These are phyloP conservation scores for Phaffomyces thermotolerans DNA, from an alignment of 805 yeast genomes.

Conservation along the genomic window DNA sequence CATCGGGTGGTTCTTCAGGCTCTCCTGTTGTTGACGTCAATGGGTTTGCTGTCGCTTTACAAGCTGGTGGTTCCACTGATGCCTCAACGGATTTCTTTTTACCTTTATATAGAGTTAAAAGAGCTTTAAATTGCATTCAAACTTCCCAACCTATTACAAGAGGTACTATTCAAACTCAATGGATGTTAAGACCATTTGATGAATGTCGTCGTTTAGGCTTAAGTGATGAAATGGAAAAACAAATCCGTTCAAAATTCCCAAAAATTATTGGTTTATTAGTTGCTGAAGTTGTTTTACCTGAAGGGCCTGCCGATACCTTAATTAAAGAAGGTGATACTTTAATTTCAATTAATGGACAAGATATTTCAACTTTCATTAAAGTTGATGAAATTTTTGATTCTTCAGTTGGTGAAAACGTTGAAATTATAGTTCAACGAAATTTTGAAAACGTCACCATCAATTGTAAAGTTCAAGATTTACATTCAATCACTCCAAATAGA, in stretches of 20 bases:
- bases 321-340: constrained; percentile 84
- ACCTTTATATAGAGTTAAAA: constrained; percentile 74
- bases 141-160: constrained; percentile 53
- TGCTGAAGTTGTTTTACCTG: constrained; percentile 73
- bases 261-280: constrained; percentile 73
- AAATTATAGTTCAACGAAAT: constrained; percentile 63
- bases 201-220: constrained; percentile 86
- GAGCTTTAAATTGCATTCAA: constrained; percentile 77
- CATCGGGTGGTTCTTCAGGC: constrained; percentile 94
- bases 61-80: constrained; percentile 89
- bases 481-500: constrained; percentile 73
- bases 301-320: constrained; percentile 72
- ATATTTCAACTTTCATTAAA: constrained; percentile 61
- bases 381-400: constrained; percentile 81
- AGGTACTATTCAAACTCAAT: constrained; percentile 89
- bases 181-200: constrained; percentile 82
- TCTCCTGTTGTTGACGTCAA: constrained; percentile 91
- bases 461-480: constrained; percentile 66
- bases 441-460: constrained; percentile 47
- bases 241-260: constrained; percentile 64
- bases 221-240: constrained; percentile 62
- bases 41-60: constrained; percentile 84
- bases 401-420: constrained; percentile 51
- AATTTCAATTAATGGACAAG: constrained; percentile 59
- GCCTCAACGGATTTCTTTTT: constrained; percentile 91